These are phyloP conservation scores for Leishmania tropica DNA, from an alignment of 208 protist genomes.

Conservation along the genomic window DNA sequence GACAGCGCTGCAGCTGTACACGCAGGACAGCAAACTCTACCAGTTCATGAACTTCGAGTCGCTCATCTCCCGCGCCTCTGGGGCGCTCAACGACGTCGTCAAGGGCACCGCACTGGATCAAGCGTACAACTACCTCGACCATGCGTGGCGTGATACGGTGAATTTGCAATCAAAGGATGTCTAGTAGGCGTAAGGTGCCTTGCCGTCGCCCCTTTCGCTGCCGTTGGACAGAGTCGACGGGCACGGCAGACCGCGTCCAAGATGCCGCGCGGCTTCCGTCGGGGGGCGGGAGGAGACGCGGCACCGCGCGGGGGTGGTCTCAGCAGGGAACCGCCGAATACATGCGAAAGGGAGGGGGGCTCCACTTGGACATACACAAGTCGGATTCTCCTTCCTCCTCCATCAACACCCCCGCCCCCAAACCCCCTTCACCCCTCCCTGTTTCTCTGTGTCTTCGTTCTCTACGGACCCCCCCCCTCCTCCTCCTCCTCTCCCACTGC, in stretches of 20 bases:
- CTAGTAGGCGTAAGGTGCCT: conserved; percentile 43
- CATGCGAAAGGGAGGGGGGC: neutral
- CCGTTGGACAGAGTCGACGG: neutral
- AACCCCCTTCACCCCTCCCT: no score
- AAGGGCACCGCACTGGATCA: conserved; percentile 62
- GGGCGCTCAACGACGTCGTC: conserved; percentile 43
- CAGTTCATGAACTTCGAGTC: conserved; percentile 83
- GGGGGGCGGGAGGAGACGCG: neutral
- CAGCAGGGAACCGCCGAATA: neutral
- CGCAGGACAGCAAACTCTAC: conserved; percentile 48
- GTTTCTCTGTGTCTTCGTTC: no score
- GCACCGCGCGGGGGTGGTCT: neutral
- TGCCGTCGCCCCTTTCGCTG: neutral
- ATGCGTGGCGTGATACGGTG: conserved; percentile 73
- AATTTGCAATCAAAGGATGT: conserved; percentile 66
- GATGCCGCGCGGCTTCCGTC: neutral
- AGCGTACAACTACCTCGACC: conserved; percentile 87
- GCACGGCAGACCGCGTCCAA: neutral
- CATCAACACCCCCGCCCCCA: no score
- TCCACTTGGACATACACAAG: neutral
- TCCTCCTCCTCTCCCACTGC: neutral
- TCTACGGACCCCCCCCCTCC: no score
- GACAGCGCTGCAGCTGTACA: conserved; percentile 77
- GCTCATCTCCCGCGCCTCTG: conserved; percentile 44
- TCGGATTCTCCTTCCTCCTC: neutral